A percentile compares a stretch with the other conserved stretches of the same genome.
phyloP scores from a whole-genome alignment of 2,329 filamentous ascomycete genomes.

The Exophiala sideris region DNA sequence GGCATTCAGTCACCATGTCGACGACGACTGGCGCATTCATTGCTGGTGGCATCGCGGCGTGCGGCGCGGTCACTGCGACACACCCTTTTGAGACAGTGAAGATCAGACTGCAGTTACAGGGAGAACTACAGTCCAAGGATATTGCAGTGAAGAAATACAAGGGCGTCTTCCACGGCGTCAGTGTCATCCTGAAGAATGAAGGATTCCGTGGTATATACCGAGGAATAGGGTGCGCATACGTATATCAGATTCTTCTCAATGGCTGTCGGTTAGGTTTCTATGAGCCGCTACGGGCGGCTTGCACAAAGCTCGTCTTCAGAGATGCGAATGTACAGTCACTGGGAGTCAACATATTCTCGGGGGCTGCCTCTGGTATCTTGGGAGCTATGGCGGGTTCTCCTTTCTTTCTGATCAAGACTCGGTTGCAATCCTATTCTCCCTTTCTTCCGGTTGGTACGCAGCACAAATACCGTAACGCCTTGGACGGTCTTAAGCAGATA shows the following conservation, averaged over 20 bases:
- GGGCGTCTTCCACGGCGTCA: constrained; percentile 86
- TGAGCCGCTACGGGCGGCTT: constrained; percentile 76
- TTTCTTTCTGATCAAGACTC: constrained; percentile 97
- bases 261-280: constrained; percentile 97
- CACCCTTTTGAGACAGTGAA: constrained; percentile 99
- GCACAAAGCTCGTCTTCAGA: constrained; percentile 68
- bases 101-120: constrained; percentile 96
- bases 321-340: constrained; percentile 76
- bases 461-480: constrained; percentile 81
- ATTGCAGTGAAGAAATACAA: constrained; percentile 84
- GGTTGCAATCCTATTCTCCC: constrained; percentile 88
- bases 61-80: constrained; percentile 93
- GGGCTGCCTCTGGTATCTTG: constrained; percentile 82
- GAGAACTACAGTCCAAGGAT: constrained; percentile 83
- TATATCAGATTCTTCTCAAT: constrained; percentile 95
- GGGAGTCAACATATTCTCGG: constrained; percentile 88
- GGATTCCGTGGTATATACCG: constrained; percentile 81
- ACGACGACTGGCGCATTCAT: constrained; percentile 69
- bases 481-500: constrained; percentile 79
- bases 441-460: constrained; percentile 96
- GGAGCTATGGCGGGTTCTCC: constrained; percentile 91
- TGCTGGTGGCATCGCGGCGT: constrained; percentile 92
- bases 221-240: constrained; percentile 85
- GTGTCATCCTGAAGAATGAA: constrained; percentile 87
- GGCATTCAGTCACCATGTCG: constrained; percentile 18